These are phyloP conservation scores for Crotalaria pallida DNA, from an alignment of 306 rosid species.

Conservation along the genomic window DNA sequence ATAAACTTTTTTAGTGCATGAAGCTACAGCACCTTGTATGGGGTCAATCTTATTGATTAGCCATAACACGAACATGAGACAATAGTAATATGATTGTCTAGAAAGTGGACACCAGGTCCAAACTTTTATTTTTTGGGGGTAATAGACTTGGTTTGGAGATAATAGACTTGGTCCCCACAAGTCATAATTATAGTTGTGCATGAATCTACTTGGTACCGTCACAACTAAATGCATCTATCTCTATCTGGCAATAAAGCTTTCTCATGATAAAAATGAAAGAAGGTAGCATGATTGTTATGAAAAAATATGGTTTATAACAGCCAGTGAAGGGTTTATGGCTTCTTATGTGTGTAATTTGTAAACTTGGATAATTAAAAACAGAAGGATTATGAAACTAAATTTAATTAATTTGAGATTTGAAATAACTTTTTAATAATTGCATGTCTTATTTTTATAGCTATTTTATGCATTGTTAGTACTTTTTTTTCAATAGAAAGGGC, in stretches of 20 bases:
- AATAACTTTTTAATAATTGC: neutral
- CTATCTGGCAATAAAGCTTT: neutral
- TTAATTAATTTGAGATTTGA: neutral
- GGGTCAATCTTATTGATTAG: too few species aligned
- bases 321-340: neutral
- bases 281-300: neutral
- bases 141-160: too few species aligned
- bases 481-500: neutral
- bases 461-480: neutral
- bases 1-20: neutral
- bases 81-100: too few species aligned
- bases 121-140: too few species aligned
- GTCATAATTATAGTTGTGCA: neutral
- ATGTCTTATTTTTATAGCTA: neutral
- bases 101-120: too few species aligned
- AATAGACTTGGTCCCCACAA: too few species aligned
- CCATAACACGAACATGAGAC: too few species aligned
- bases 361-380: neutral
- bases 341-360: neutral
- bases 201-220: neutral
- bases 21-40: too few species aligned
- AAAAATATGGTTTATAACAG: neutral
- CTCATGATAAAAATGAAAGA: neutral
- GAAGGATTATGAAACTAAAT: neutral
- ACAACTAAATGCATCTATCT: neutral